Evolutionary conservation across 257 asterid species (phyloP).

Genomic region (Sherardia arvensis): DNA sequence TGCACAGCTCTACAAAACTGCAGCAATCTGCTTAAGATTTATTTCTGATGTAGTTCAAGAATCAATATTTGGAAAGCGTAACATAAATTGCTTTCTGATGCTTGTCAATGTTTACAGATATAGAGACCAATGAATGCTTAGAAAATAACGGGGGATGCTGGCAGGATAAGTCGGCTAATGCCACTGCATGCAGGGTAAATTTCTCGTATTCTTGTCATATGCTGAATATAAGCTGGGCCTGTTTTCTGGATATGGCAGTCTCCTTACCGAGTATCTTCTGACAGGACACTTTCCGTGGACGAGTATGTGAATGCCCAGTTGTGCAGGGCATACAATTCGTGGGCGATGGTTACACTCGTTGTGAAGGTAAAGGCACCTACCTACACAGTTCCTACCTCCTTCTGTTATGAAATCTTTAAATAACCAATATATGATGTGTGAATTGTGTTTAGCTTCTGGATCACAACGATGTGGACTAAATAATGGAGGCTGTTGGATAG

Average conservation of each 20-base stretch:
- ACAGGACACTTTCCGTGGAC: slow-evolving; percentile 96
- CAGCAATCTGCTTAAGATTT: neutral
- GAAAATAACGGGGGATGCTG: slow-evolving; percentile 96
- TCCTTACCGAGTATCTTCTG: slow-evolving; percentile 5
- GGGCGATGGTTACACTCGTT: slow-evolving; percentile 90
- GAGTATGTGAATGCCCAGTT: slow-evolving; percentile 79
- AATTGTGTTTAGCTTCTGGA: slow-evolving; percentile 57
- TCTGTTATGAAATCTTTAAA: neutral
- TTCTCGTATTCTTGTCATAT: neutral
- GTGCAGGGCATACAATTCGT: slow-evolving; percentile 71
- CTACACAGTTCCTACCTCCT: neutral
- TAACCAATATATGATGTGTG: neutral
- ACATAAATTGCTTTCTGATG: slow-evolving; percentile 7
- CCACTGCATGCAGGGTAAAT: slow-evolving; percentile 88
- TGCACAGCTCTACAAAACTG: too few species aligned
- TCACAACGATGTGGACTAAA: slow-evolving; percentile 72
- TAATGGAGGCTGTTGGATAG: slow-evolving; percentile 93
- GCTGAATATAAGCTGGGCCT: neutral
- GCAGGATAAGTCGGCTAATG: slow-evolving; percentile 69
- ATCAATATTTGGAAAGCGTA: neutral
- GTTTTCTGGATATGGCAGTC: neutral
- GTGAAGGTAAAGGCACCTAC: slow-evolving; percentile 51
- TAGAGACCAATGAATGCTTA: slow-evolving; percentile 87
- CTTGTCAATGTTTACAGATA: slow-evolving; percentile 34
- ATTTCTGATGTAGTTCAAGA: neutral